These are phyloP conservation scores for Globisporangium solare DNA, from an alignment of 352 stramenopile genomes.

Conservation along the genomic window DNA sequence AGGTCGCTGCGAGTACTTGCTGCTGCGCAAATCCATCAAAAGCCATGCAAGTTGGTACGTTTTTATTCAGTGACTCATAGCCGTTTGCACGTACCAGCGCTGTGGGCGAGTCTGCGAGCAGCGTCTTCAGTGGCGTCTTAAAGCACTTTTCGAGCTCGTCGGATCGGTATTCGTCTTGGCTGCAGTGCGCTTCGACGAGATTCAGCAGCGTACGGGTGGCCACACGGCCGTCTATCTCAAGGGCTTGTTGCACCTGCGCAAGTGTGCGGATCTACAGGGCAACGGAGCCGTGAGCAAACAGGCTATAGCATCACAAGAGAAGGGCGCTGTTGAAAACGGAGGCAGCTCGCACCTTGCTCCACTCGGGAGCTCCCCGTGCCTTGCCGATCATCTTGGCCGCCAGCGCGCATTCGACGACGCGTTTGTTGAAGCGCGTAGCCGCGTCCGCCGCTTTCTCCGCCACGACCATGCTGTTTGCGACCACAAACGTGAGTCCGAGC, in stretches of 20 bases:
- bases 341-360: conserved; percentile 28
- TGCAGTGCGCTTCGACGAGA: conserved; percentile 15
- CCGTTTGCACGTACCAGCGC: no score
- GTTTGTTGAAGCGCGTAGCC: conserved; percentile 64
- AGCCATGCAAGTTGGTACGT: background rate
- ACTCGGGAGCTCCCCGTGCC: conserved; percentile 25
- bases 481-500: conserved; percentile 49
- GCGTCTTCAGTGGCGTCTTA: conserved; percentile 9
- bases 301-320: no score
- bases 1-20: conserved; percentile 26
- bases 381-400: conserved; percentile 69
- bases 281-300: no score
- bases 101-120: conserved; percentile 32
- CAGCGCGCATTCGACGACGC: conserved; percentile 72
- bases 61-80: no score
- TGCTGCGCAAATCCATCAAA: conserved; percentile 5
- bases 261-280: conserved; percentile 35
- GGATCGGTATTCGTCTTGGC: conserved; percentile 23
- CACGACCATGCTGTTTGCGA: conserved; percentile 66
- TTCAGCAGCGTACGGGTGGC: conserved; percentile 28
- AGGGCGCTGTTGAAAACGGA: background rate
- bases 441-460: conserved; percentile 76
- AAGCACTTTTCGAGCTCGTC: conserved; percentile 28
- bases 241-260: conserved; percentile 31
- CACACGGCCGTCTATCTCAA: conserved; percentile 8